A percentile compares a stretch with the other conserved stretches of the same genome.
phyloP scores from a whole-genome alignment of 2,329 filamentous ascomycete genomes.

The Teratosphaeria gauchensis region DNA sequence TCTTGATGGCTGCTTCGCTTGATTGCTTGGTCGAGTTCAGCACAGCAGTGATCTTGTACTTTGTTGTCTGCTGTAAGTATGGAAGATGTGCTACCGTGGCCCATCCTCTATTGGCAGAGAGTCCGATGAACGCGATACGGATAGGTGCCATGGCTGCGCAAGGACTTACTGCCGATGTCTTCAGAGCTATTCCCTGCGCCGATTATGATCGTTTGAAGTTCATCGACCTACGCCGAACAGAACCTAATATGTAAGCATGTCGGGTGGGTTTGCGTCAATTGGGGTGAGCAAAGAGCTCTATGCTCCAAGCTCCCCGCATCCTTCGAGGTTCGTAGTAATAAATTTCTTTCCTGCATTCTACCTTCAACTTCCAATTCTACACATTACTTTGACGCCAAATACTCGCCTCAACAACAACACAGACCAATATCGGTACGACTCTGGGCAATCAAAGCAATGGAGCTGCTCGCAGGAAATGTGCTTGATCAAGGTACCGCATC shows the following conservation, averaged over 20 bases:
- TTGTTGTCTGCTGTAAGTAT: conserved; percentile 40
- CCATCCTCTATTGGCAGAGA: conserved; percentile 46
- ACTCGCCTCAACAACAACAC: background rate
- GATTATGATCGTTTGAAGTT: background rate
- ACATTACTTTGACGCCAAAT: background rate
- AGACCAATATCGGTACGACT: background rate
- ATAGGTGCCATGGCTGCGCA: conserved; percentile 32
- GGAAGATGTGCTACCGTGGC: conserved; percentile 48
- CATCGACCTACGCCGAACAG: background rate
- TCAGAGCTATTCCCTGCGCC: background rate
- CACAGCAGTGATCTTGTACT: conserved; percentile 42
- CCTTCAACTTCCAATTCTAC: background rate
- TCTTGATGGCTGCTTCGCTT: conserved; percentile 33
- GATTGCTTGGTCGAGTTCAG: conserved; percentile 39
- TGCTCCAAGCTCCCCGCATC: background rate
- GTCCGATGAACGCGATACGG: conserved; percentile 48
- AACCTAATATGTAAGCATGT: background rate
- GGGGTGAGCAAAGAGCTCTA: background rate
- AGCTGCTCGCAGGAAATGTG: background rate
- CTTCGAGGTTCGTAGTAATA: background rate
- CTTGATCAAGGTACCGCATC: conserved; percentile 30
- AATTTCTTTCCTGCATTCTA: background rate
- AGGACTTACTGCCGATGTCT: background rate
- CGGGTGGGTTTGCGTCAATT: background rate
- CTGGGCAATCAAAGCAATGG: background rate